Evolutionary conservation across 768 basidiomycete genomes (phyloP).

Genomic region (Tulasnella sp.): DNA sequence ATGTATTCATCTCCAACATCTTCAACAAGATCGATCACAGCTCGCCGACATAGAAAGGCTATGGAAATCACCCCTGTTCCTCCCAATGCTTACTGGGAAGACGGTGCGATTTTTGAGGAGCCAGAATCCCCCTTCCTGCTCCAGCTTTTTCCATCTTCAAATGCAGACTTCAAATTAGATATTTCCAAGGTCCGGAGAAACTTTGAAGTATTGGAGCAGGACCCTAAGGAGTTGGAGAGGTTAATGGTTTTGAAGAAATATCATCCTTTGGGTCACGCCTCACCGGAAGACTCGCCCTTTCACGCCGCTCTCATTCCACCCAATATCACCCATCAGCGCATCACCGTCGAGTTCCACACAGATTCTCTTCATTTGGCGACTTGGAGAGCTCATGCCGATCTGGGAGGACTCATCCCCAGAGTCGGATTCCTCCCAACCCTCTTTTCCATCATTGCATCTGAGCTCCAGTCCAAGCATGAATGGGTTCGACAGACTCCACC

Average conservation of each 20-base stretch:
- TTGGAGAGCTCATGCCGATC: not conserved
- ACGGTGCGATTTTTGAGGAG: no score
- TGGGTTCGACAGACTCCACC: slow-evolving; percentile 5
- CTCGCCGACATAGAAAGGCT: no score
- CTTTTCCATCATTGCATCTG: not conserved
- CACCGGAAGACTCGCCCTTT: slow-evolving; percentile 2
- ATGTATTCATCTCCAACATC: no score
- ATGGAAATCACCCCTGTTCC: no score
- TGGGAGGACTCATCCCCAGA: not conserved
- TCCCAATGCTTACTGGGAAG: no score
- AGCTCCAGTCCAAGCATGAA: not conserved
- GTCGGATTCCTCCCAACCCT: slow-evolving; percentile 4
- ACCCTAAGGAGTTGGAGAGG: not conserved
- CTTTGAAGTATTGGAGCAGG: no score
- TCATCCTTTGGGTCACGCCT: not conserved
- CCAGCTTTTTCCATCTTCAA: no score
- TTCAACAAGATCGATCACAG: no score
- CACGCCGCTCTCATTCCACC: not conserved
- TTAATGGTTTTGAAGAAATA: not conserved
- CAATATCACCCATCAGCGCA: not conserved
- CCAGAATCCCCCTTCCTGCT: no score
- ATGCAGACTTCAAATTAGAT: no score
- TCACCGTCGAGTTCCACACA: slow-evolving; percentile 1
- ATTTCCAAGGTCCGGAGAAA: no score
- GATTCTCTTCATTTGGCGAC: not conserved